Evolutionary conservation across 352 stramenopile species (phyloP), one percentile per base, ranked within the genome.

Genomic region (Phytophthora pini): DNA sequence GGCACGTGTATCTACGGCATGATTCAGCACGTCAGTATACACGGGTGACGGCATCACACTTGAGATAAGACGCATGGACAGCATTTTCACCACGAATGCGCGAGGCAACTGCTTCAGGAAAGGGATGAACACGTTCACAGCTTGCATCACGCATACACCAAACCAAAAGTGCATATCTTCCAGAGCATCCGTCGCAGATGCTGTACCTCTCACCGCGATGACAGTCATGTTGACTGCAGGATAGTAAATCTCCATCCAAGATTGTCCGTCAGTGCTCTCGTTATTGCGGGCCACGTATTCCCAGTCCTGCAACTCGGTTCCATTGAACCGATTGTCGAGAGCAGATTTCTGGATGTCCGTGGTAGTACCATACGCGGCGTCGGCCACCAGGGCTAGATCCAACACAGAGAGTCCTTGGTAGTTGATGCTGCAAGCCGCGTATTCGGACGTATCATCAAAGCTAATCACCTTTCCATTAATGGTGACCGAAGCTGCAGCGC

Each of bases 91-190:
- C 8, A 94, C 75, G 46, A 94, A 93, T 26, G 68, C 53, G 8
- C 61, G 72, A 38, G 86, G 88, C 10, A 94, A 72, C 45, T 95
- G 86, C 54, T 91, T 95, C 24, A 95, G 72, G 66, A 95, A 93
- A 17, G 85, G 87, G 48, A 95, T 71, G 29, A 94, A 93, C 5
- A 89, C 64, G 51, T 94, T 87, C 6, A 86, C 80, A 6, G 80
- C 81, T 57, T 94, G 86, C 86, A 95, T 95, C 63, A 94, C 92
- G 46, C 67, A 88, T 54, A 95, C 92, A 24, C 84, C 88, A 46
- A 95, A 94, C 84, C 86, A 94, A 62, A 83, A 95, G 65, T 95
- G 86, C 59, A 95, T 70, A 55, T 95, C 88, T 49, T 95, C 82
- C 13, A 94, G 77, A 8, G 86, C 86, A 48, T 95, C 88, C 3